Evolutionary conservation across 768 basidiomycete species (phyloP).

Genomic region (Rhodotorula kratochvilovae): DNA sequence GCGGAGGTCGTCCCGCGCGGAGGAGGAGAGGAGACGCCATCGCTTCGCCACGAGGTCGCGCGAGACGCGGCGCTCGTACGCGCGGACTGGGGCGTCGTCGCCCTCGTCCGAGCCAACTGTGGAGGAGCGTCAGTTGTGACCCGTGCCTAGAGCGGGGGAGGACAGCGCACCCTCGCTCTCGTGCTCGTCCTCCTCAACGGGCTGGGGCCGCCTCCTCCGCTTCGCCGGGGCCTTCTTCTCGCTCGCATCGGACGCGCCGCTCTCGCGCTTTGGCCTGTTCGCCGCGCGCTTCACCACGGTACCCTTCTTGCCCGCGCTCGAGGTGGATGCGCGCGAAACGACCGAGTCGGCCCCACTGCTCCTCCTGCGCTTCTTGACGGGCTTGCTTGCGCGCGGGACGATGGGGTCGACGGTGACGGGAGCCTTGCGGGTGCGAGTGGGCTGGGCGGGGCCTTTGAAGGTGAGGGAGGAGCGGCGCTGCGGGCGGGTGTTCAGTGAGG

Average conservation of each 20-base stretch:
- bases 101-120: neutral
- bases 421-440: neutral
- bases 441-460: constrained; percentile 17
- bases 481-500: neutral
- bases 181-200: neutral
- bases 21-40: neutral
- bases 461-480: neutral
- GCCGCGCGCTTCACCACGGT: neutral
- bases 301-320: neutral
- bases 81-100: neutral
- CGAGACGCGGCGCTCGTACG: neutral
- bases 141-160: too few relatives aligned
- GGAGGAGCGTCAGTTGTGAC: neutral
- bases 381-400: neutral
- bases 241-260: neutral
- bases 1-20: neutral
- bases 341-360: neutral
- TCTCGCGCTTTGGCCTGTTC: neutral
- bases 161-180: neutral
- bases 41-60: neutral
- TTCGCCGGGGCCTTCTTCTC: neutral
- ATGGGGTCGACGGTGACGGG: neutral
- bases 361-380: neutral
- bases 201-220: neutral
- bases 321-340: too few relatives aligned